Evolutionary conservation across 2,329 filamentous ascomycete genomes (phyloP), one percentile per base, ranked within the genome.

Genomic region (Fusarium subtropicale): DNA sequence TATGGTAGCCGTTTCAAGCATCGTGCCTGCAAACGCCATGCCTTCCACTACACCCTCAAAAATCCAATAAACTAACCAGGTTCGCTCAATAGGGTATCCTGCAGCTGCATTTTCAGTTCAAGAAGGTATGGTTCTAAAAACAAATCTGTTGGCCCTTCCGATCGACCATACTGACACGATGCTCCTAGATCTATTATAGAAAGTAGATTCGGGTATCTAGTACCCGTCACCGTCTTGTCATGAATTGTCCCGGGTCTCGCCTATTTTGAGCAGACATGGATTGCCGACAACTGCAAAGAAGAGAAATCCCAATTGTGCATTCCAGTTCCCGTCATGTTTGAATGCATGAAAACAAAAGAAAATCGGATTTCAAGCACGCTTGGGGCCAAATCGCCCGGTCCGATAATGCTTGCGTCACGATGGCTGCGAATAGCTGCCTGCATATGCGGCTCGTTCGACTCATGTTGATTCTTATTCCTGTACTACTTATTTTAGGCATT

Each of bases 21-120:
- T 57, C 51, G 53, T 61, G 38, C 28, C 51, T 34, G 15, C 26
- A 41, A 59, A 65, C 53, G 26, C 47, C 54, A 30, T 50, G n/a
- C 38, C 34, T 20, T 41, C 52, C 39, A 31, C 56, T 59, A 54
- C 30, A 69, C 41, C 20, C 44, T 39, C 44, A 67, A 48, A 59
- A 66, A 59, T 42, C 30, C 39, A 48, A 48, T 16, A 30, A 64
- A 55, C 68, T 75, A 66, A 74, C 56, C 30, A 73, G 60, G 62
- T 63, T 69, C 51, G 51, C 48, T 71, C 61, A 63, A 71, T 77
- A 97, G 92, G 95, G 95, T 55, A 97, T 98, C 74, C 83, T 99
- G 60, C 94, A 97, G 81, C 87, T 99, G 61, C 95, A 98, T 79
- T 99, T 99, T 79, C 94, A 97, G 80, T 97, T 98, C 85, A 99